Evolutionary conservation across 805 yeast genomes (phyloP), one percentile per base, ranked within the genome.

Genomic region (Ogataea paraovalis): DNA sequence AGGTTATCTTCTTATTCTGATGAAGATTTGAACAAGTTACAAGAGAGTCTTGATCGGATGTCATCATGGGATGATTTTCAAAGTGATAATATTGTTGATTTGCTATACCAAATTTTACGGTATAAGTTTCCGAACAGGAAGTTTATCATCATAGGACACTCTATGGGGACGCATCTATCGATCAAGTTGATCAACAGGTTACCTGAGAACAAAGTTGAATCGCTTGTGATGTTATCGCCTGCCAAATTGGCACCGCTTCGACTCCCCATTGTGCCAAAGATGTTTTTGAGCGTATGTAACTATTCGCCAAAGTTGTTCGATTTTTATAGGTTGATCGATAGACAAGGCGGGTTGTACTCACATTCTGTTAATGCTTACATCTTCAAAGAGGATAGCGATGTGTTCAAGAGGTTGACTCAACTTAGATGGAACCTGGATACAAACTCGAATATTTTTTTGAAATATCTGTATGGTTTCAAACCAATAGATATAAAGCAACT

Each of bases 351-450:
- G 2, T 62, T 83, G 19, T 60, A 71, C 30, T 83, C 90, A 23
- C 53, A 64, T 3, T 80, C 87, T 40, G 88, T 86, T n/a, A 55
- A 60, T 20, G 68, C 86, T 18, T 82, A 81, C 68, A 67, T 83
- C 2, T 67, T 66, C 19, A 54, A 62, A 1, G 56, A 53, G 19
- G 46, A 56, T 16, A 56, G 58, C 41, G 58, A 57, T 48, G 65
- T 69, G 28, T 56, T 70, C 16, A 72, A 73, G 42, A 74, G 79
- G 44, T 59, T 74, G 39, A 68, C 80, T 18, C 95, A 86, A 62
- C 70, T 85, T 36, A 66, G 88, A 42, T 82, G 87, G 84, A 86
- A 87, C 60, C 57, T 85, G 50, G 88, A 83, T 61, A 75, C 83
- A 14, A 70, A 76, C 43, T 74, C 89, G 0, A 51, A 54, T 8